Conservation (phyloP, 768 basidiomycete genomes). For the Candolleomyces eurysporus region DNA sequence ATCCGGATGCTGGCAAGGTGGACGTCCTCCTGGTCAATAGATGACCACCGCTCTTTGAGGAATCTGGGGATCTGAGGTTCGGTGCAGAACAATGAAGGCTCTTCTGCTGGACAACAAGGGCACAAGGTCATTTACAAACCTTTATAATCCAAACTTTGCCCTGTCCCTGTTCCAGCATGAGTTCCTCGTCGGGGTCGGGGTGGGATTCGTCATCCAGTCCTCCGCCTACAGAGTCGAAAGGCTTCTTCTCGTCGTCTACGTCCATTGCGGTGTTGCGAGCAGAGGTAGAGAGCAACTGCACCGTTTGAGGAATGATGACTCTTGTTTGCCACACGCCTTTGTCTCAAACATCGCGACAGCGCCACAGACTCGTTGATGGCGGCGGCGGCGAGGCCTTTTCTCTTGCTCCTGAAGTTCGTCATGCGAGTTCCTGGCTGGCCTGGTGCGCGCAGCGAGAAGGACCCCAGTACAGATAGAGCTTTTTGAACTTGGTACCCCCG, state of each 20-base stretch:
- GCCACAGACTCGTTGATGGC: too few relatives aligned
- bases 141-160: constrained; percentile 86
- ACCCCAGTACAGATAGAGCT: too few relatives aligned
- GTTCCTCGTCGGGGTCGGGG: constrained; percentile 78
- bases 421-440: too few relatives aligned
- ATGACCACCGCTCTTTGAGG: constrained; percentile 83
- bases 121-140: constrained; percentile 40
- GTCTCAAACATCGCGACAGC: too few relatives aligned
- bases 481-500: too few relatives aligned
- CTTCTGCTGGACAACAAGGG: background rate
- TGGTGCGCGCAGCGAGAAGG: too few relatives aligned
- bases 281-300: too few relatives aligned
- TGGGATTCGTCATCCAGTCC: constrained; percentile 58
- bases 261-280: too few relatives aligned
- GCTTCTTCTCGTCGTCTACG: constrained; percentile 69
- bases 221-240: constrained; percentile 52
- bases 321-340: too few relatives aligned
- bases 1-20: constrained; percentile 86
- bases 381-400: too few relatives aligned
- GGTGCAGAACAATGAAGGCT: background rate
- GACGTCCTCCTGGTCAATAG: constrained; percentile 67
- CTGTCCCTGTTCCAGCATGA: constrained; percentile 75
- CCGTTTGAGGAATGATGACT: too few relatives aligned
- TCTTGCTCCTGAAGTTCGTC: too few relatives aligned
- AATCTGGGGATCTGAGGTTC: constrained; percentile 73